Conservation (phyloP, 805 yeast genomes). For the Torulaspora delbrueckii region DNA sequence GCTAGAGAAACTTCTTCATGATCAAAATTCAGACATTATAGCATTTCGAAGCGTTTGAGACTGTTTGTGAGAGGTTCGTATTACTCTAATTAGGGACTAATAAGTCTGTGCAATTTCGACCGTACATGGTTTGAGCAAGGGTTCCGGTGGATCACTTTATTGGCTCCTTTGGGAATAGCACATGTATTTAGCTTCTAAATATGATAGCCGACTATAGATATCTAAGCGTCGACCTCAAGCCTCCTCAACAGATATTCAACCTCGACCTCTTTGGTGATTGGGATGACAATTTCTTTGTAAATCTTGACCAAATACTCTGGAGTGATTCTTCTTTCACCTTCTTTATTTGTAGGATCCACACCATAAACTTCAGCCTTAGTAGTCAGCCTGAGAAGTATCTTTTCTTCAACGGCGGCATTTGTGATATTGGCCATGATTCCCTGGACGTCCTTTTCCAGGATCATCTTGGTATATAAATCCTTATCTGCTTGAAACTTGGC, state of each 20-base stretch:
- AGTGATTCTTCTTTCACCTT: conserved; percentile 69
- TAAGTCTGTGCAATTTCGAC: too few relatives aligned
- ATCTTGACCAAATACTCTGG: conserved; percentile 79
- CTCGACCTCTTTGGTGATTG: conserved; percentile 92
- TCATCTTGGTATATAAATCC: conserved; percentile 58
- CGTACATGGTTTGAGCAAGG: too few relatives aligned
- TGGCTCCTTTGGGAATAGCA: too few relatives aligned
- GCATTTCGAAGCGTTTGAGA: too few relatives aligned
- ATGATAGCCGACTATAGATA: not conserved
- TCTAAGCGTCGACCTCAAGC: conserved; percentile 42
- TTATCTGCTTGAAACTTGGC: conserved; percentile 74
- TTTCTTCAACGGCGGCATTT: conserved; percentile 78
- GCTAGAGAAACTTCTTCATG: conserved; percentile 29
- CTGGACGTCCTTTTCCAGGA: conserved; percentile 55
- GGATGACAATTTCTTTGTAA: conserved; percentile 84
- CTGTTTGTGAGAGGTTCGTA: too few relatives aligned
- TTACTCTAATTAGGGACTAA: too few relatives aligned
- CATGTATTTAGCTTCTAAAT: too few relatives aligned
- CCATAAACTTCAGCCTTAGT: conserved; percentile 85
- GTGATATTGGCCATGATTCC: conserved; percentile 83
- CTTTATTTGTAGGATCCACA: conserved; percentile 74
- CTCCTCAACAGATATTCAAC: conserved; percentile 84
- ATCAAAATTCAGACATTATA: too few relatives aligned
- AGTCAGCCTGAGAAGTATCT: conserved; percentile 70
- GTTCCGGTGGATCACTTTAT: too few relatives aligned